Base-by-base conservation (phyloP, 768 basidiomycete genomes). In the Candolleomyces aberdarensis region DNA sequence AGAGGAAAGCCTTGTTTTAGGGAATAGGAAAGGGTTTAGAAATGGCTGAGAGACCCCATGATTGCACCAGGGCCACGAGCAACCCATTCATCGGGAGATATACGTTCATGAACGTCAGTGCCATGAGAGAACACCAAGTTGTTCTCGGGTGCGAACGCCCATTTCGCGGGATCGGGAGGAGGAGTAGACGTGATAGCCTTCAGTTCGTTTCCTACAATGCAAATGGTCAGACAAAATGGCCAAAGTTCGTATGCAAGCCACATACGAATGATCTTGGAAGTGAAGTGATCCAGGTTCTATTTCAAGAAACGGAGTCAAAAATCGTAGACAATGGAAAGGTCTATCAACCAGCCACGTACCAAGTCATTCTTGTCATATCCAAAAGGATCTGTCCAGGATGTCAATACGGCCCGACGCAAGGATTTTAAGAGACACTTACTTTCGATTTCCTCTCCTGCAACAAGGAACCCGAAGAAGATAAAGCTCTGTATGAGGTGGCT, bases 301-400 rank as follows among this genome's bases (percentile, higher is more conserved):
- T 22, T 17, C 36, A 26, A 15, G 20, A 52, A 32, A 51, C 57
- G 49, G 43, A 32, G 22, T 11, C 48, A 46, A 11, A 31, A 52
- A 29, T 40, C 44, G 8, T 56, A 40, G 54, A 4, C 39, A 56
- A 9, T 17, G 14, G 40, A 10, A 48, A 22, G n/a, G 44, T 65
- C n/a, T 19, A 11, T 47, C 17, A 26, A 26, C 1, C 26, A 26
- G 26, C 9, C 3, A 72, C 81, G 63, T 63, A 85, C 84, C 59
- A 89, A 76, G 65, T 89, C 88, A 68, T 90, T 89, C 71, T 85
- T 87, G 72, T 89, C 88, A 66, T 89, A 89, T 56, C 87, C 78
- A 57, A 80, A 81, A 43, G 80, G 80, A 70, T 81, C 80, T 80
- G 19, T 50, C 22, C 29, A 53, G 15, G 32, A 14, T 44, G 39